Evolutionary conservation across 1,284 basidiomycete genomes (phyloP), one percentile per base, ranked within the genome.

Genomic region (Inonotus obliquus): DNA sequence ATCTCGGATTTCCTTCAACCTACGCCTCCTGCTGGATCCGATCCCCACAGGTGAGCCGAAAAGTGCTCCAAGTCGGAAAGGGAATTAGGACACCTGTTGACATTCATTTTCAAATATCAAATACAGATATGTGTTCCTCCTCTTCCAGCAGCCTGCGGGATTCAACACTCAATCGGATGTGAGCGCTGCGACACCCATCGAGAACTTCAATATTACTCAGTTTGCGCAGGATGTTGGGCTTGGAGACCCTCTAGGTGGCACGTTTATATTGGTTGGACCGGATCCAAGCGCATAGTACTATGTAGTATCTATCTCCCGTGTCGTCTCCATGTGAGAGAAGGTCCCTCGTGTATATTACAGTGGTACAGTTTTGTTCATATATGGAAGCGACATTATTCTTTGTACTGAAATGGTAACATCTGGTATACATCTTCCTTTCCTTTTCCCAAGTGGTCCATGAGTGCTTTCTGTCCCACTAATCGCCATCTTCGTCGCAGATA

Each of bases 1-100:
- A 63, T 83, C 19, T 77, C 78, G 2, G 67, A 74, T 4, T 84
- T 76, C 67, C 63, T 63, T 9, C 80, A 81, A 65, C 81, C 82
- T 0, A 78, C 76, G 1, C 81, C 81, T 11, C 79, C 79, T n/a
- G 77, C 77, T 21, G 81, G 79, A 1, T 81, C 81, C 10, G 75
- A 77, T 63, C 73, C 80, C n/a, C 82, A 83, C 68, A 73, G 81
- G 81, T 82, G 60, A 59, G 73, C 37, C 52, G 9, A 21, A 32
- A 35, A 41, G 19, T 21, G n/a, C 27, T 37, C n/a, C n/a, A n/a
- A n/a, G n/a, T n/a, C 51, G 45, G 6, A 21, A 49, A 13, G 21
- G 48, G 38, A 25, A 23, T 19, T 7, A n/a, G 53, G 21, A 41
- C 6, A 44, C 7, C 7, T 9, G 32, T 54, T 60, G 27, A 49